Evolutionary conservation across 768 basidiomycete species (phyloP), one percentile per base, ranked within the genome.

Genomic region (Fomitopsis serialis): DNA sequence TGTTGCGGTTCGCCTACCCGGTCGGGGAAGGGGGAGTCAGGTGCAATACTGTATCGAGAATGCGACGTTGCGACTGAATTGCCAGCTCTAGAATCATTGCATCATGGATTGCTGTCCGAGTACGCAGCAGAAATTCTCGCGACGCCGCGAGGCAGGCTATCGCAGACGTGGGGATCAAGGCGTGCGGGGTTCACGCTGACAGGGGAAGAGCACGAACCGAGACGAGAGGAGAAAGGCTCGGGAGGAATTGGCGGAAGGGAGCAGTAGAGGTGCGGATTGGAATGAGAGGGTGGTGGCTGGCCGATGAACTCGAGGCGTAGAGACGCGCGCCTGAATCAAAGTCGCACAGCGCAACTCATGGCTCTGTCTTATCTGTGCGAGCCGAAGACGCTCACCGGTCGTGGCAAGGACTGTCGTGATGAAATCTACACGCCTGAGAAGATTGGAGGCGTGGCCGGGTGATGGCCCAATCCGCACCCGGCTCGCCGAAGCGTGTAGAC

Each of bases 401-500:
- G n/a, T n/a, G n/a, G n/a, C n/a, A n/a, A n/a, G n/a, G 29, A 32
- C 6, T 32, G 6, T 40, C 37, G 37, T 40, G 37, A 40, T 40
- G 37, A 40, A 40, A 40, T 40, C 37, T 32, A 11, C 29, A 32
- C 29, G 29, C 29, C 29, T 40, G 37, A 17, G 37, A 15, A 40
- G 15, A 40, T 40, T 19, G 37, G 37, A 19, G 15, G 19, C 50
- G 23, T 23, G 50, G 40, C 19, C 50, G 42, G 37, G 23, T 36
- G 40, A 42, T 52, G 50, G 50, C 24, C 24, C n/a, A 52, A 32
- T 32, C 29, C 29, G 40, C 50, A 43, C n/a, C 23, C 42, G 24
- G 15, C 9, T 40, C 27, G 40, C 27, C 11, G 36, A 52, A 22
- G 40, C 40, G 13, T 50, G n/a, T 10, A 11, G 11, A 52, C 36